Conservation (phyloP, 1,139 yeast genomes). For the Pichia sp. region DNA sequence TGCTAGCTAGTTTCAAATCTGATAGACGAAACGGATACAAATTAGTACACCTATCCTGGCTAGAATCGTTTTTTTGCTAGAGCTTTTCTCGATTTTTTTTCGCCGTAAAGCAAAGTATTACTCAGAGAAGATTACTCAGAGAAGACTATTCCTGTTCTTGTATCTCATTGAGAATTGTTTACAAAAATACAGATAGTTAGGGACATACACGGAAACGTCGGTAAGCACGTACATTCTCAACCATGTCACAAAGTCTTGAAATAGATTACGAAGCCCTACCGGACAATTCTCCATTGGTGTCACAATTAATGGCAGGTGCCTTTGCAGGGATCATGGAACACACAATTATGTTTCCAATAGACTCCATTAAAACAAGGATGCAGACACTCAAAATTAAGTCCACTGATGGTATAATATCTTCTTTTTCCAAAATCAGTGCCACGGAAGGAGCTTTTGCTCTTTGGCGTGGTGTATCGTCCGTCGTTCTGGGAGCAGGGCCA, state of each 20-base stretch:
- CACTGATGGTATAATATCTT: constrained; percentile 45
- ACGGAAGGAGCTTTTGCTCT: constrained; percentile 88
- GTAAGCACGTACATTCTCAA: too few species aligned
- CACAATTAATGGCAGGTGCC: constrained; percentile 90
- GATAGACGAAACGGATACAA: too few species aligned
- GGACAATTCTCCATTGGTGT: constrained; percentile 73
- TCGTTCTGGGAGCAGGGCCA: constrained; percentile 97
- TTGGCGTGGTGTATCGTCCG: constrained; percentile 95
- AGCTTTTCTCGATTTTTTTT: too few species aligned
- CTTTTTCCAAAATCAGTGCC: constrained; percentile 71
- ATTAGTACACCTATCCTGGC: too few species aligned
- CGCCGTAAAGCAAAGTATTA: too few species aligned
- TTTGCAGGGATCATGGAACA: constrained; percentile 99
- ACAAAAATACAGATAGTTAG: too few species aligned
- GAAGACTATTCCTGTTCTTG: too few species aligned
- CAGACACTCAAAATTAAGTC: constrained; percentile 52
- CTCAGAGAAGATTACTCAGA: too few species aligned
- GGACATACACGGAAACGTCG: too few species aligned
- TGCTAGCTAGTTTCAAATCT: background rate
- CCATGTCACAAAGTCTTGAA: constrained; percentile 34
- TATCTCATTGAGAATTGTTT: too few species aligned
- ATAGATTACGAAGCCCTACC: constrained; percentile 92
- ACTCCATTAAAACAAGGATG: constrained; percentile 93
- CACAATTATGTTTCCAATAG: constrained; percentile 94
- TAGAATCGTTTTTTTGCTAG: too few species aligned